phyloP scores from a whole-genome alignment of 345 rosid genomes.

The Populus simonii region DNA sequence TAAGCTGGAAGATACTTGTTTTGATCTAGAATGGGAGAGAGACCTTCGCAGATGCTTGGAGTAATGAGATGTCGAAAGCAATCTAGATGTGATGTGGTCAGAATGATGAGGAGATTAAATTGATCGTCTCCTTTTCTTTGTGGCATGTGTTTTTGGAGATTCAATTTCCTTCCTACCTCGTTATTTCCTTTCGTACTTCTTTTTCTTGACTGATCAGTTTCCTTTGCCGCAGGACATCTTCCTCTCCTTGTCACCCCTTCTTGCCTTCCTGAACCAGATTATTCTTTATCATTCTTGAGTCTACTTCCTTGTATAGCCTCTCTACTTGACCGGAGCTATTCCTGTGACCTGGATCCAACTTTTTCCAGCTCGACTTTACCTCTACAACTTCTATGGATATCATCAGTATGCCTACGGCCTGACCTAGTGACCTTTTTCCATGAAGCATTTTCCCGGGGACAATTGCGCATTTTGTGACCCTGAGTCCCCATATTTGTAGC shows the following conservation, averaged over 20 bases:
- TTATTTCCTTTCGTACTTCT: conserved; percentile 26
- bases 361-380: conserved; percentile 21
- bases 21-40: conserved; percentile 19
- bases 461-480: conserved; percentile 43
- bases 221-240: conserved; percentile 15
- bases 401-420: conserved; percentile 14
- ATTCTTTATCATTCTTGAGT: conserved; percentile 15
- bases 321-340: conserved; percentile 15
- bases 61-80: conserved; percentile 23
- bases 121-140: conserved; percentile 29
- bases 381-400: conserved; percentile 16
- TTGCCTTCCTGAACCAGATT: conserved; percentile 22
- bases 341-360: conserved; percentile 23
- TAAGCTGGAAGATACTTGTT: conserved; percentile 26
- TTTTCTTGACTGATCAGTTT: conserved; percentile 16
- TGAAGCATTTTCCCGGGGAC: conserved; percentile 23
- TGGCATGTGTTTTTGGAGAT: conserved; percentile 18
- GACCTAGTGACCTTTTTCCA: conserved; percentile 18
- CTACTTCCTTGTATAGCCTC: conserved; percentile 11
- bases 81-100: conserved; percentile 23
- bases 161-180: conserved; percentile 20
- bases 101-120: conserved; percentile 25
- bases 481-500: conserved; percentile 35
- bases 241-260: conserved; percentile 8
- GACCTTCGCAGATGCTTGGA: conserved; percentile 18